Percentiles rank a stretch among this genome's conserved stretches.
These are phyloP conservation scores for Coemansia sp. DNA, from an alignment of 192 early-diverging fungal genomes.

Conservation along the genomic window DNA sequence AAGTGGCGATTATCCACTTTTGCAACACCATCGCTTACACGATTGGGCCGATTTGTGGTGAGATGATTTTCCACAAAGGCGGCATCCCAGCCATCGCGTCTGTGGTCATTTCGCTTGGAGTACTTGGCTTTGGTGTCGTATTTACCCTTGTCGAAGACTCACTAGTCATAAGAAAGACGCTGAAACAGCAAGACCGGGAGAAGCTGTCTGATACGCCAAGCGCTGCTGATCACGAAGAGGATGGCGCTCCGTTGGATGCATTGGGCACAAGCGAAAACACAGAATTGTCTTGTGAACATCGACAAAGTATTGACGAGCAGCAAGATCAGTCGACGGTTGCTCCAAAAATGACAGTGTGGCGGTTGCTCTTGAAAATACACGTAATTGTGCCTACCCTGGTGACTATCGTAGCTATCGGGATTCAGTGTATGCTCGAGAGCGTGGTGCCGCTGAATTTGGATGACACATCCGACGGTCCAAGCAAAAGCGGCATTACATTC, in stretches of 20 bases:
- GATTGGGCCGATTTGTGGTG: constrained; percentile 37
- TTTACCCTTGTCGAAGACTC: too few species aligned
- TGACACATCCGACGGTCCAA: constrained; percentile 12
- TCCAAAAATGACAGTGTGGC: constrained; percentile 5
- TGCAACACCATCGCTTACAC: constrained; percentile 46
- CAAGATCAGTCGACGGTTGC: too few species aligned
- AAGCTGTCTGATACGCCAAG: too few species aligned
- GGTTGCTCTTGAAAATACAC: constrained; percentile 14
- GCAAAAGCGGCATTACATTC: constrained; percentile 29
- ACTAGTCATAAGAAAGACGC: too few species aligned
- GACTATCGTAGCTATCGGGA: constrained; percentile 23
- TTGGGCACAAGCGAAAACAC: too few species aligned
- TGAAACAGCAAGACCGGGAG: too few species aligned
- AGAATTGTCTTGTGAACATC: too few species aligned
- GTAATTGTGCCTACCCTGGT: constrained; percentile 27
- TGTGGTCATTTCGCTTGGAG: constrained; percentile 27
- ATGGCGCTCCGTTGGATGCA: too few species aligned
- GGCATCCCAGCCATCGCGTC: constrained; percentile 28
- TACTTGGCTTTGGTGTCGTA: background rate
- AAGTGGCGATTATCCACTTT: constrained; percentile 36
- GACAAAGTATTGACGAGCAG: too few species aligned
- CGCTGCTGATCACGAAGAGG: too few species aligned
- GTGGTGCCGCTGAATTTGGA: constrained; percentile 31
- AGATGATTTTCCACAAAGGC: constrained; percentile 18
- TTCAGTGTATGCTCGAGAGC: constrained; percentile 40